A percentile compares a stretch with the other conserved stretches of the same genome.
Conservation (phyloP, 331 rosid species). For the Quercus phellos region DNA sequence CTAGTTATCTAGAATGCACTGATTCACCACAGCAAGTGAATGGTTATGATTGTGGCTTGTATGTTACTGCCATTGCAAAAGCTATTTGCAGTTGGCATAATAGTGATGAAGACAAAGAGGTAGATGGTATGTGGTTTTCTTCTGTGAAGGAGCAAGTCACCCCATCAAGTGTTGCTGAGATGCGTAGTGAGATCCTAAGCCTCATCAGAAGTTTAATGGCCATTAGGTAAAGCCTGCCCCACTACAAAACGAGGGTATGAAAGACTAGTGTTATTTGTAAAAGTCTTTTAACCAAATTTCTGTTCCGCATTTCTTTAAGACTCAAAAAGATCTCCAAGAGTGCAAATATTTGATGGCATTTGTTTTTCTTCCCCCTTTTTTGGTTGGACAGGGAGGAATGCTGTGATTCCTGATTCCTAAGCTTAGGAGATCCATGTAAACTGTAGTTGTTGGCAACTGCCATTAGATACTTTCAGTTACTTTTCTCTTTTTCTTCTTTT, state of each 20-base stretch:
- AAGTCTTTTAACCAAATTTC: not conserved
- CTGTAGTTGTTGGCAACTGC: not conserved
- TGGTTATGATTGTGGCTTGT: slow-evolving; percentile 85
- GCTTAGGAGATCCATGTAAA: not conserved
- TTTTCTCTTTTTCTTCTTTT: no score
- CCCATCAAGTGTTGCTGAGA: slow-evolving; percentile 42
- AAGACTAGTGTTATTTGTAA: not conserved
- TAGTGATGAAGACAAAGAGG: slow-evolving; percentile 18
- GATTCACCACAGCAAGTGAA: slow-evolving; percentile 68
- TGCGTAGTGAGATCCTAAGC: slow-evolving; percentile 57
- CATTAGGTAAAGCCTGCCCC: slow-evolving; percentile 10
- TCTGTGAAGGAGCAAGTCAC: slow-evolving; percentile 56
- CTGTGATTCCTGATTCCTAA: not conserved
- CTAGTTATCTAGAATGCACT: slow-evolving; percentile 40
- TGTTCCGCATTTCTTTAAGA: not conserved
- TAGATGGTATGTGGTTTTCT: slow-evolving; percentile 50
- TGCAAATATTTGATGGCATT: not conserved
- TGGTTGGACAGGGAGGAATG: not conserved
- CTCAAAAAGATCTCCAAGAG: not conserved
- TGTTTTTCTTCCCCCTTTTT: not conserved
- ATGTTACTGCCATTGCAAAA: slow-evolving; percentile 66
- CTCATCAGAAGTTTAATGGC: slow-evolving; percentile 63
- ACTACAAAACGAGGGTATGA: not conserved
- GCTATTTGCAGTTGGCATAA: slow-evolving; percentile 58
- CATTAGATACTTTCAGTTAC: not conserved